phyloP scores from a whole-genome alignment of 805 yeast species.

The Saturnispora sanitii region DNA sequence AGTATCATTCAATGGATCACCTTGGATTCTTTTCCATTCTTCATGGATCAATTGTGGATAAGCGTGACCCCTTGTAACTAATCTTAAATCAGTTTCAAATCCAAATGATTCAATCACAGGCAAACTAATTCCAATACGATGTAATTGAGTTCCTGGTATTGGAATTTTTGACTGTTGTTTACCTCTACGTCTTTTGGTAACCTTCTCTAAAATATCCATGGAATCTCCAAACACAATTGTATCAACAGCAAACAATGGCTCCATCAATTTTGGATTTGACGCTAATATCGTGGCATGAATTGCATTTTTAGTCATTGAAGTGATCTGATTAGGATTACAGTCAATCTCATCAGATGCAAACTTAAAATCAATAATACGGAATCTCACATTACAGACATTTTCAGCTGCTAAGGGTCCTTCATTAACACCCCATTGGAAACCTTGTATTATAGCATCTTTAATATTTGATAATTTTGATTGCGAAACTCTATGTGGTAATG shows the following conservation, averaged over 20 bases:
- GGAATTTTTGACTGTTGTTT: conserved; percentile 36
- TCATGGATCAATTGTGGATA: conserved; percentile 55
- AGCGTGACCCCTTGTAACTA: conserved; percentile 72
- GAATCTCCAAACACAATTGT: conserved; percentile 42
- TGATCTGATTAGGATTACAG: conserved; percentile 57
- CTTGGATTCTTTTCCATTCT: conserved; percentile 76
- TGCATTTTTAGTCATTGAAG: conserved; percentile 76
- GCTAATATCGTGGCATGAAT: conserved; percentile 72
- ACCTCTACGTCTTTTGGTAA: conserved; percentile 65
- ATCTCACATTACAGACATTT: conserved; percentile 57
- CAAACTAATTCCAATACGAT: conserved; percentile 48
- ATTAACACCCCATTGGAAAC: conserved; percentile 71
- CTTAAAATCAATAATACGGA: conserved; percentile 55
- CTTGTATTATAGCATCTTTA: conserved; percentile 54
- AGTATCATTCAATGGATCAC: conserved; percentile 75
- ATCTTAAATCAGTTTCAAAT: conserved; percentile 73
- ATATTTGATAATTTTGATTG: conserved; percentile 34
- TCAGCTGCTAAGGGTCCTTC: conserved; percentile 95
- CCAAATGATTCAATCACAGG: conserved; percentile 93
- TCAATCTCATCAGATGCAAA: conserved; percentile 40
- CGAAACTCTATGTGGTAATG: conserved; percentile 62
- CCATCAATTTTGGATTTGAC: conserved; percentile 70
- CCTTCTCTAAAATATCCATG: conserved; percentile 18
- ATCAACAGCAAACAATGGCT: conserved; percentile 63
- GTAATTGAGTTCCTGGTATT: conserved; percentile 66